Percentiles rank a stretch among this genome's conserved stretches.
phyloP scores from a whole-genome alignment of 805 yeast species.

The Saccharomycopsis guyanensis region DNA sequence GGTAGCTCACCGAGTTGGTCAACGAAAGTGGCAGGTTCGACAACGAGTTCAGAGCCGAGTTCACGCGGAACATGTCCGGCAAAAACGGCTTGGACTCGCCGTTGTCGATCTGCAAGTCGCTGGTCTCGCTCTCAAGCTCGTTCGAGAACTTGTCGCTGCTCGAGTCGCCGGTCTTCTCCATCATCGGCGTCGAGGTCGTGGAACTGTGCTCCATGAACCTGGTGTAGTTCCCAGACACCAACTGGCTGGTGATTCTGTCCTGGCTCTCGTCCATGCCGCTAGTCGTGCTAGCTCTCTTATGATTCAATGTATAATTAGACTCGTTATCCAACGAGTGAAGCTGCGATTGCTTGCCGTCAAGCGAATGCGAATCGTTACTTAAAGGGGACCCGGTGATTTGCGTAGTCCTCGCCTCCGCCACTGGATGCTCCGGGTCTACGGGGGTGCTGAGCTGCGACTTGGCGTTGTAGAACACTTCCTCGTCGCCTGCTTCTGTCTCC shows the following conservation, averaged over 20 bases:
- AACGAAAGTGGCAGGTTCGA: conserved; percentile 15
- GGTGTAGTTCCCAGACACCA: conserved; percentile 1
- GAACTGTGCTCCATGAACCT: conserved; percentile 12
- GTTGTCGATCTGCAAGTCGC: conserved; percentile 20
- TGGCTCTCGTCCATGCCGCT: conserved; percentile 1
- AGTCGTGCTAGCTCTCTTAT: background rate
- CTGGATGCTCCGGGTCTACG: background rate
- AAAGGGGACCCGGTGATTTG: conserved; percentile 16
- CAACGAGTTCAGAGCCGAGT: background rate
- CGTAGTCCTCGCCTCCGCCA: conserved; percentile 19
- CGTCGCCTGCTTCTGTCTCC: conserved; percentile 1
- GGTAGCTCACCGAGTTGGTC: conserved; percentile 11
- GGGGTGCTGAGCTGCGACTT: conserved; percentile 6
- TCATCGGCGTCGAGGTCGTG: conserved; percentile 8
- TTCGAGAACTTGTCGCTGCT: conserved; percentile 10
- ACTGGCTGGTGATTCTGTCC: background rate
- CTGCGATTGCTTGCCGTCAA: no score
- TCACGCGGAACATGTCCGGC: conserved; percentile 15
- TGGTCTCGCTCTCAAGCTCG: conserved; percentile 18
- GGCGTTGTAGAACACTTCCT: conserved; percentile 14
- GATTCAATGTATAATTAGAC: conserved; percentile 8
- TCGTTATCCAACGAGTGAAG: conserved; percentile 1
- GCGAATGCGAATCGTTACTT: background rate
- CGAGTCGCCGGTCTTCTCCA: conserved; percentile 5
- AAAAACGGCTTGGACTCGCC: conserved; percentile 16